A percentile compares a stretch with the other conserved stretches of the same genome.
phyloP scores from a whole-genome alignment of 305 asterid genomes.

The Andrographis paniculata region DNA sequence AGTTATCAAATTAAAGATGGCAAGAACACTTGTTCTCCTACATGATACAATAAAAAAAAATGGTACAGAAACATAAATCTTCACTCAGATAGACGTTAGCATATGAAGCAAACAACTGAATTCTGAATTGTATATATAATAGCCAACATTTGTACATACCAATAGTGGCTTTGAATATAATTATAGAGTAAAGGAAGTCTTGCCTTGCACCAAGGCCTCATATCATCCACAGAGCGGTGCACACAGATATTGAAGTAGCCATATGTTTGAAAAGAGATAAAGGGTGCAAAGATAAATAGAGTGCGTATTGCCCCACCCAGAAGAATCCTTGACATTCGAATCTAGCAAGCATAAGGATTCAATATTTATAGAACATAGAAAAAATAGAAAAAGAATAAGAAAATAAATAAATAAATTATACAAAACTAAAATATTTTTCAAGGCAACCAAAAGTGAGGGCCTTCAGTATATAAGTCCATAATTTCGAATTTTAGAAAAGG shows the following conservation, averaged over 20 bases:
- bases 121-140: constrained; percentile 1
- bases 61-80: too few species aligned
- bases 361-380: constrained; percentile 4
- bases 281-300: constrained; percentile 55
- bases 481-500: too few species aligned
- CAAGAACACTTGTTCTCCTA: too few species aligned
- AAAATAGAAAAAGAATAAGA: background rate
- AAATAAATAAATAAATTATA: constrained; percentile 8
- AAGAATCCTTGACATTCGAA: constrained; percentile 41
- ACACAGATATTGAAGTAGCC: constrained; percentile 66
- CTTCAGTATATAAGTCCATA: too few species aligned
- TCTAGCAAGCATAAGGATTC: constrained; percentile 34
- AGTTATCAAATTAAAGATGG: too few species aligned
- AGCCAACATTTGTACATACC: constrained; percentile 44
- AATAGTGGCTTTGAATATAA: constrained; percentile 90
- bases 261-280: constrained; percentile 72
- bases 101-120: constrained; percentile 1
- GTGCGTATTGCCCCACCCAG: constrained; percentile 54
- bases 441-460: too few species aligned
- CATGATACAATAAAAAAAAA: too few species aligned
- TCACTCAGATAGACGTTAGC: background rate
- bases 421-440: too few species aligned
- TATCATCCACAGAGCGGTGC: constrained; percentile 36
- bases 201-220: constrained; percentile 96
- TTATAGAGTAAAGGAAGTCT: constrained; percentile 82